Percentiles rank a stretch among this genome's conserved stretches.
These are phyloP conservation scores for Eremothecium coryli DNA, from an alignment of 1,139 yeast genomes.

Conservation along the genomic window DNA sequence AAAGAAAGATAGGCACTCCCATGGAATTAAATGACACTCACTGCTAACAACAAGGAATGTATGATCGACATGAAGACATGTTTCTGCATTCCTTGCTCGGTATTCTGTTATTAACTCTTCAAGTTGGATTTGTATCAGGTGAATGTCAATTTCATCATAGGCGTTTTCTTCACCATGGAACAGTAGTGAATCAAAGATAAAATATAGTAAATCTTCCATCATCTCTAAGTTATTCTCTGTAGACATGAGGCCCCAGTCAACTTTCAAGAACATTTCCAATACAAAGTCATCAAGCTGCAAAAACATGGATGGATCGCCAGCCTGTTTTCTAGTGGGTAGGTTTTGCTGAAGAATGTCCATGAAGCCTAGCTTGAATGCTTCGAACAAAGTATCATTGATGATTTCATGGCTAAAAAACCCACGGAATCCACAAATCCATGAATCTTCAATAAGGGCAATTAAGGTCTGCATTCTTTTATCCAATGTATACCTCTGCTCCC, in stretches of 20 bases:
- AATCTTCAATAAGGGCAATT: conserved; percentile 49
- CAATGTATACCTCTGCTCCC: conserved; percentile 57
- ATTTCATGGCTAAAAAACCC: conserved; percentile 43
- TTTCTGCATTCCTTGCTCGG: conserved; percentile 11
- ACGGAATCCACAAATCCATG: conserved; percentile 77
- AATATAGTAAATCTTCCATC: conserved; percentile 57
- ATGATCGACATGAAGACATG: conserved; percentile 36
- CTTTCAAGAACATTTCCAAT: conserved; percentile 43
- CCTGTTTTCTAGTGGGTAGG: conserved; percentile 34
- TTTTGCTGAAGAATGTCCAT: conserved; percentile 30
- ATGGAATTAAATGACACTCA: conserved; percentile 60
- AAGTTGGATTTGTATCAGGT: conserved; percentile 42
- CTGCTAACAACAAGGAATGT: conserved; percentile 61
- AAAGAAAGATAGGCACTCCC: conserved; percentile 72
- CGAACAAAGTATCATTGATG: conserved; percentile 28
- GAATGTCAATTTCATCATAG: conserved; percentile 56
- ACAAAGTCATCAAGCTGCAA: conserved; percentile 44
- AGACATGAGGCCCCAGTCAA: conserved; percentile 32
- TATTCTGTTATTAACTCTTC: conserved; percentile 38
- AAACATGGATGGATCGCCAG: conserved; percentile 16
- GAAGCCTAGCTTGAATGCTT: conserved; percentile 35
- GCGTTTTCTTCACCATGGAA: conserved; percentile 59
- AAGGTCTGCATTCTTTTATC: conserved; percentile 49
- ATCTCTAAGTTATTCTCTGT: conserved; percentile 33
- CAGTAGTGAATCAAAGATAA: conserved; percentile 49